Conservation (phyloP, 176 grass and related monocot species). For the Melocanna baccifera region DNA sequence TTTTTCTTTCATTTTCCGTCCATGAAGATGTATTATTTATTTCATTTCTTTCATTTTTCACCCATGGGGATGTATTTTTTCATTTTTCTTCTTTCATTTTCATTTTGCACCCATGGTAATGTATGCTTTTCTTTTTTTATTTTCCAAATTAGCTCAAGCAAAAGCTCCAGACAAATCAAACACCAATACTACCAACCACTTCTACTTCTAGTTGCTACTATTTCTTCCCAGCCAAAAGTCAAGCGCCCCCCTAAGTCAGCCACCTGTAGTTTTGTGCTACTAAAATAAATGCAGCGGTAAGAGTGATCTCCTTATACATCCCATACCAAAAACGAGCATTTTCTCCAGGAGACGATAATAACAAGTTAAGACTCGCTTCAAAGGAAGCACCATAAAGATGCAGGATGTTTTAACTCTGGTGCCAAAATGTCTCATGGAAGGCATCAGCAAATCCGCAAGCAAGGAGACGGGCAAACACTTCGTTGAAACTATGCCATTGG, state of each 20-base stretch:
- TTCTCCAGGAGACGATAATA: background rate
- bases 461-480: slow-evolving; percentile 26
- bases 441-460: slow-evolving; percentile 26
- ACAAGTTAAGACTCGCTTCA: slow-evolving; percentile 9
- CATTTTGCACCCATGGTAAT: too few relatives aligned
- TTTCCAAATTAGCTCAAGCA: too few relatives aligned
- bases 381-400: slow-evolving; percentile 32
- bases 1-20: too few relatives aligned
- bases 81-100: too few relatives aligned
- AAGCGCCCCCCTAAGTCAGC: background rate
- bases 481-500: slow-evolving; percentile 65
- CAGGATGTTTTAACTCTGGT: slow-evolving; percentile 21
- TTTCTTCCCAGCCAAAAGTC: too few relatives aligned
- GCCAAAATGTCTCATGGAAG: slow-evolving; percentile 42
- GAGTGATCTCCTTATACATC: slow-evolving; percentile 39
- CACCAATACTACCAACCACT: too few relatives aligned
- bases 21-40: too few relatives aligned
- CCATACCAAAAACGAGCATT: slow-evolving; percentile 42
- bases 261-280: slow-evolving; percentile 19
- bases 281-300: slow-evolving; percentile 14
- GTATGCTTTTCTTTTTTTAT: too few relatives aligned
- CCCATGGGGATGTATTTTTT: too few relatives aligned
- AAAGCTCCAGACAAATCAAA: too few relatives aligned
- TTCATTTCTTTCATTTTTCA: too few relatives aligned
- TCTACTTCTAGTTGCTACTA: too few relatives aligned